Base-by-base conservation (phyloP, 2,329 filamentous ascomycete genomes). In the Alternaria sp. region DNA sequence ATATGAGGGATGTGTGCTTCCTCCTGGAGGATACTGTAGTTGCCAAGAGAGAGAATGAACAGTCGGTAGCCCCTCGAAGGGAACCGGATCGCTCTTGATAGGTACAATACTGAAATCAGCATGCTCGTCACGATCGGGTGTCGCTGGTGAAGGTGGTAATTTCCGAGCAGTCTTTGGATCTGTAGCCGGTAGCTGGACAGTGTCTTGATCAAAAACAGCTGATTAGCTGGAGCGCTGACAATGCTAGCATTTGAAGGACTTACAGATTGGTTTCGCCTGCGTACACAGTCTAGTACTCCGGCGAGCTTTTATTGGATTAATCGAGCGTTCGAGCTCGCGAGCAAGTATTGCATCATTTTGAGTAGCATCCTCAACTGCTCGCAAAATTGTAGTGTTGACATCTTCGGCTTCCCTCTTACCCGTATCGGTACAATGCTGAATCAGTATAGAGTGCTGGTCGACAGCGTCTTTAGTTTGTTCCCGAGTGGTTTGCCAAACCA, bases 1-100 rank as follows among this genome's bases (percentile, higher is more conserved):
- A 25, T 72, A 72, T 0, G 53, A 66, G 0, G 67, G 65, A 20
- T 72, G 69, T 0, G 68, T 70, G 11, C 65, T 66, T 0, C 69
- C 69, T 1, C 69, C 67, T 0, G 69, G 58, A 0, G 69, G 69
- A 5, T 71, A 72, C 8, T 63, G 56, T 0, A 72, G 5, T 3
- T 70, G 57, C 67, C 67, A 72, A 0, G 64, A 40, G 0, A 59
- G 16, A 0, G 65, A 65, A 0, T 57, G 60, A 1, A 63, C 6
- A 1, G 32, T 27, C 1, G 66, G 68, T 3, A 68, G 40, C 1
- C 48, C 53, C 9, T 54, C 22, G 16, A 61, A 59, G 1, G 46
- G 36, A 34, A 63, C 25, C 0, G 58, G 38, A 1, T 55, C 43
- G 1, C 50, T 54, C 10, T 66, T 57, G 20, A 57, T 54, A 2